Evolutionary conservation across 345 rosid species (phyloP).

Genomic region (Eucalyptus guilfoylei): DNA sequence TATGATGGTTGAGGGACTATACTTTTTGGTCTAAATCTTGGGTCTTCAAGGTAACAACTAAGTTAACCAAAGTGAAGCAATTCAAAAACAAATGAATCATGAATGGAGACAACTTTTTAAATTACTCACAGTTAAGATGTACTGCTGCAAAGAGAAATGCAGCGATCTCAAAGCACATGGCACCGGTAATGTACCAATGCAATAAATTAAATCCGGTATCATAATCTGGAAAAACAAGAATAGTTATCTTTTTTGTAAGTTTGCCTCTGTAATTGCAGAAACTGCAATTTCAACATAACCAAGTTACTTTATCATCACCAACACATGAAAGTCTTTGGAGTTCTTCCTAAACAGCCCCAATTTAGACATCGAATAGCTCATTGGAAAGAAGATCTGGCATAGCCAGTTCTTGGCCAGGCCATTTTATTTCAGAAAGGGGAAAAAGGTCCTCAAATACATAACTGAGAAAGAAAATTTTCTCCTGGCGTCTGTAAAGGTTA

Average conservation of each 20-base stretch:
- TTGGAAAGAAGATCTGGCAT: not conserved
- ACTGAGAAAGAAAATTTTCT: not conserved
- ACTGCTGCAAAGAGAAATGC: not conserved
- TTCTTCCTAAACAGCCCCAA: not conserved
- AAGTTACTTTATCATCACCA: not conserved
- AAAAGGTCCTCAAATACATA: not conserved
- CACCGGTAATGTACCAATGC: not conserved
- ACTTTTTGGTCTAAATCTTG: not conserved
- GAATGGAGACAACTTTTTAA: not conserved
- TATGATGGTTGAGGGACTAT: not conserved
- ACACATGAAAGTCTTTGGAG: not conserved
- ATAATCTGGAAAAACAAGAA: not conserved
- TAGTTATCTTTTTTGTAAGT: not conserved
- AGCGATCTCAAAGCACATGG: not conserved
- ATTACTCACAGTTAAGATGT: not conserved
- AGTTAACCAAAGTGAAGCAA: not conserved
- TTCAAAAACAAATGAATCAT: not conserved
- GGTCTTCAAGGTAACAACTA: not conserved
- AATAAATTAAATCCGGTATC: not conserved
- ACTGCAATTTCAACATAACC: not conserved
- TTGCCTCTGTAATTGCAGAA: not conserved
- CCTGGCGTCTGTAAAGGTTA: not conserved
- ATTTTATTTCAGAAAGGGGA: not conserved
- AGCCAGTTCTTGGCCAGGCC: not conserved
- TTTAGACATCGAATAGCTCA: not conserved